phyloP scores from a whole-genome alignment of 1,284 basidiomycete species.

The Naganishia cerealis region DNA sequence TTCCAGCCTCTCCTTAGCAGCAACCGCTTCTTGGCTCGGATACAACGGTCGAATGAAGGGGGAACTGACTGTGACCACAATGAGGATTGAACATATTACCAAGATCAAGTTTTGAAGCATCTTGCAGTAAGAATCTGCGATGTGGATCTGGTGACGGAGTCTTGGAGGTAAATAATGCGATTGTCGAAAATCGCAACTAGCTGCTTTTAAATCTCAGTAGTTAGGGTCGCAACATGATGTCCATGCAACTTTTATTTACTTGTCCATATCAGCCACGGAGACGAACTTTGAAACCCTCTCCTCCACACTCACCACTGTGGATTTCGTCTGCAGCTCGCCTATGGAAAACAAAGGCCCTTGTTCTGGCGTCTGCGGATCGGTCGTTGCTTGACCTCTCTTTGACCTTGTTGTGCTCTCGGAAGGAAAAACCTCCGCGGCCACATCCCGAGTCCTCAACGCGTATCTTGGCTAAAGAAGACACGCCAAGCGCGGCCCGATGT shows the following conservation, averaged over 20 bases:
- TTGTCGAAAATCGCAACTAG: no score
- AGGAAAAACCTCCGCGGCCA: constrained; percentile 11
- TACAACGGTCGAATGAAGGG: no score
- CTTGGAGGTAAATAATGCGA: no score
- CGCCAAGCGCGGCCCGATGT: background rate
- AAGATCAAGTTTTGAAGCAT: no score
- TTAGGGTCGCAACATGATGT: background rate
- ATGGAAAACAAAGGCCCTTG: constrained; percentile 14
- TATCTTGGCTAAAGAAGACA: constrained; percentile 5
- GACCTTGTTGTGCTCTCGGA: constrained; percentile 7
- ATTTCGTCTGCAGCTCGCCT: background rate
- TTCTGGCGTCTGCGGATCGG: background rate
- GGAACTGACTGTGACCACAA: no score
- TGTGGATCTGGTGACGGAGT: no score
- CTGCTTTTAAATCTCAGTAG: background rate
- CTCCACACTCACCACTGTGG: background rate
- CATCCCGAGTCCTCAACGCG: background rate
- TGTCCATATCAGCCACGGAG: background rate
- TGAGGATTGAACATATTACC: no score
- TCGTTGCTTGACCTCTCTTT: constrained; percentile 9
- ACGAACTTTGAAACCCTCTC: background rate
- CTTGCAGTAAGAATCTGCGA: no score
- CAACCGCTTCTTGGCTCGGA: no score
- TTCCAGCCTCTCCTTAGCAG: background rate
- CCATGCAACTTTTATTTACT: background rate